A percentile compares a stretch with the other conserved stretches of the same genome.
These are phyloP conservation scores for Rhododendron ovatum DNA, from an alignment of 148 eudicot genomes.

Conservation along the genomic window DNA sequence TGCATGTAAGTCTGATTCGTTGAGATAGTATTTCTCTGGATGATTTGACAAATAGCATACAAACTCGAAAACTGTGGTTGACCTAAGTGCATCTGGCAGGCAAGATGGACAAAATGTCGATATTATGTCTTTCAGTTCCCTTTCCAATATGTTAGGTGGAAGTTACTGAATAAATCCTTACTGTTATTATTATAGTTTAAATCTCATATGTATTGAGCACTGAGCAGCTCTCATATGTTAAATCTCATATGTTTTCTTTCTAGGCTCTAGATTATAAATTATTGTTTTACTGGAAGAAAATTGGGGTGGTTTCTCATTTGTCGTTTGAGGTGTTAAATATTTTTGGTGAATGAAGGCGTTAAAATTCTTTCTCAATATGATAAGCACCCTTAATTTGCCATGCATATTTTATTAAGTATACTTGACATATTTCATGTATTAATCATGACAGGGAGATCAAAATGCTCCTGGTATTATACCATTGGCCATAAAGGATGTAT, in stretches of 20 bases:
- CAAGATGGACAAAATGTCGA: background rate
- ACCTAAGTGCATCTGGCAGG: background rate
- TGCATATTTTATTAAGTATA: too few species aligned
- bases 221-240: background rate
- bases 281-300: background rate
- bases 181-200: background rate
- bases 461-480: slow-evolving; percentile 85
- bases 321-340: background rate
- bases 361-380: background rate
- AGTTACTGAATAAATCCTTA: background rate
- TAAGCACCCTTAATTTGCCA: background rate
- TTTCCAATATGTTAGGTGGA: background rate
- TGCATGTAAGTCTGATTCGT: slow-evolving; percentile 72
- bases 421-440: background rate
- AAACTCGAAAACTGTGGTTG: background rate
- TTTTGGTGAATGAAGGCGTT: background rate
- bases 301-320: background rate
- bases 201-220: background rate
- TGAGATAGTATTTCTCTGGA: background rate
- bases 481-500: slow-evolving; percentile 97
- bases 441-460: slow-evolving; percentile 76
- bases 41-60: background rate
- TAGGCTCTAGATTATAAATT: background rate
- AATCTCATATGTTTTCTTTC: background rate
- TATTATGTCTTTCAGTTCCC: background rate